Percentiles rank a stretch among this genome's conserved stretches.
These are phyloP conservation scores for Cladosporium sp. DNA, from an alignment of 2,329 filamentous ascomycete species.

Conservation along the genomic window DNA sequence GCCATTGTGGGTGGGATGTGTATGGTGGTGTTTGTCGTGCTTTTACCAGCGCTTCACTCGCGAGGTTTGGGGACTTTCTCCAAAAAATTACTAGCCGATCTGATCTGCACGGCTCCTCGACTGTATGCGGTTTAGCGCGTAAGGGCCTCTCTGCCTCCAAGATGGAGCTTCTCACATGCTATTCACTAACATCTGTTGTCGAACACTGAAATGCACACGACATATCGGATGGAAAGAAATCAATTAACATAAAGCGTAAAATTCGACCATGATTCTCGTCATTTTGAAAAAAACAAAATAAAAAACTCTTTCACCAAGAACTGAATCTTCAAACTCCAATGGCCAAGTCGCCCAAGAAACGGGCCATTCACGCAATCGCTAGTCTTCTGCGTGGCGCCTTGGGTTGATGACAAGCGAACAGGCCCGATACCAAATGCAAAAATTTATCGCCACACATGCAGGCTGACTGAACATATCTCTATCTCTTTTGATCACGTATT, in stretches of 20 bases:
- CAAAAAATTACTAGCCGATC: not conserved
- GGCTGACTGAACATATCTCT: slow-evolving; percentile 6
- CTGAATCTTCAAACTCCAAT: not conserved
- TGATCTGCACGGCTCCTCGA: slow-evolving; percentile 1
- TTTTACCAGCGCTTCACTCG: not conserved
- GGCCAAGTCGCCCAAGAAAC: not conserved
- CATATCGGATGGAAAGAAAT: too few species aligned
- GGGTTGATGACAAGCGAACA: not conserved
- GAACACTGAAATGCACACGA: too few species aligned
- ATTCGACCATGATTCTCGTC: too few species aligned
- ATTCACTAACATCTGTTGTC: too few species aligned
- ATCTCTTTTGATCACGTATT: not conserved
- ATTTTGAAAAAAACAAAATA: too few species aligned
- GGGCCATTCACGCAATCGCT: not conserved
- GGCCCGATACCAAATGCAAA: not conserved
- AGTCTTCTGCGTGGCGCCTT: slow-evolving; percentile 1
- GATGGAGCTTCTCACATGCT: too few species aligned
- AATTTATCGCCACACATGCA: not conserved
- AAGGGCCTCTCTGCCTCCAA: too few species aligned
- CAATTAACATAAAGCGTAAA: too few species aligned
- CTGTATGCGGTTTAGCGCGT: not conserved
- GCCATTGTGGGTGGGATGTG: slow-evolving; percentile 24
- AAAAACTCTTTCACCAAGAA: too few species aligned
- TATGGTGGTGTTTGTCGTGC: slow-evolving; percentile 1
- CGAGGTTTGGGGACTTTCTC: not conserved